Base-by-base conservation (phyloP, 2,329 filamentous ascomycete genomes). In the Zarea fungicola region DNA sequence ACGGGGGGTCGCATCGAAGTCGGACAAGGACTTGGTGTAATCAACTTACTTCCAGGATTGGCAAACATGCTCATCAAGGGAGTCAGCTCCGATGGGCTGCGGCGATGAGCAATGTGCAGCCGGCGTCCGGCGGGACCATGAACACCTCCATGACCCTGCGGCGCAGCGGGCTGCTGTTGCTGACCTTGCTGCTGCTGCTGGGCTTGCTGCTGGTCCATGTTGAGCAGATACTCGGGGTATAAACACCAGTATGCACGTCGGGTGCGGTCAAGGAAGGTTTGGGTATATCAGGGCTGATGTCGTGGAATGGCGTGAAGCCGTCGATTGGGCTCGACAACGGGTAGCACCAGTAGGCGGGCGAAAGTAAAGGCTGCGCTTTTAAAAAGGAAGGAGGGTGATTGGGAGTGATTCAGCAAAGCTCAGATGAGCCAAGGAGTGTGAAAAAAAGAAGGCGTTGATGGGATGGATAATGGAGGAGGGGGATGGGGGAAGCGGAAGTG, bases 31-130 rank as follows among this genome's bases (percentile, higher is more conserved):
- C 14, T 39, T 34, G 14, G 31, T 28, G 29, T 11, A 40, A 45
- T 44, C 34, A 50, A 78, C 81, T 78, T 75, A 85, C 81, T 83
- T 69, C 75, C 76, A 57, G 78, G 77, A 56, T 78, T 81, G 56
- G 76, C 69, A 69, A 80, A 89, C 89, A 83, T 89, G 89, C 90
- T 95, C 88, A 97, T 95, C 70, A 97, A 76, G 56, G 92, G 93
- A 52, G 92, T 97, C 70, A 97, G 78, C 78, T 97, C 93, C 59
- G 93, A 97, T 57, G 92, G 93, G 74, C 90, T 96, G 71, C 92
- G 85, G 66, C 92, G 87, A 76, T 97, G 92, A 64, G 92, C 92
- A 72, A 97, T 96, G 75, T 97, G 91, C 68, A 97, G 82, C 68
- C 91, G 86, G 66, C 92, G 90, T 65, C 90, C 90, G 66, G 85